Conservation (phyloP, 176 grass and related monocot genomes). For the Poa pratensis region DNA sequence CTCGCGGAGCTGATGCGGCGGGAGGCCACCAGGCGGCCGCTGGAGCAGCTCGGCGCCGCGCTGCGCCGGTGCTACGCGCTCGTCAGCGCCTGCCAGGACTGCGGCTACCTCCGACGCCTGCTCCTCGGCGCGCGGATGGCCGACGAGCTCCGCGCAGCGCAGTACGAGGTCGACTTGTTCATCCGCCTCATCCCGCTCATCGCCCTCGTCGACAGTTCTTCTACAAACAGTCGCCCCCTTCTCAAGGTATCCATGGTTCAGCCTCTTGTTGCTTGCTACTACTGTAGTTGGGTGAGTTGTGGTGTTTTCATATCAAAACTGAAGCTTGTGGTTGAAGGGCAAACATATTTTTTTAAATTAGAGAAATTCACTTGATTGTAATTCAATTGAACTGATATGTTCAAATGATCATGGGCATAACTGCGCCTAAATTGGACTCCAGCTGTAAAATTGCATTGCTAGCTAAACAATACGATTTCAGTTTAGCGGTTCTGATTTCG, state of each 20-base stretch:
- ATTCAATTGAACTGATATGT: neutral
- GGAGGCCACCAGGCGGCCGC: no score
- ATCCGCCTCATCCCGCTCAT: slow-evolving; percentile 64
- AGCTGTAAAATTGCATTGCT: neutral
- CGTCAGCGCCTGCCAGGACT: neutral
- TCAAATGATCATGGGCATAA: neutral
- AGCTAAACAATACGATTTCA: neutral
- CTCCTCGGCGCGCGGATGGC: slow-evolving; percentile 43
- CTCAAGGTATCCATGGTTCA: neutral
- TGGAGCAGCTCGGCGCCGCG: no score
- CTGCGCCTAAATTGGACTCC: neutral
- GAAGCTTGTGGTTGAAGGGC: no score
- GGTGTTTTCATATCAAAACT: no score
- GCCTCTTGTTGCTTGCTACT: neutral
- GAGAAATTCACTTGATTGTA: neutral
- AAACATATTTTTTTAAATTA: no score
- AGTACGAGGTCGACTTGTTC: slow-evolving; percentile 61
- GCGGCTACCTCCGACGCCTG: slow-evolving; percentile 51
- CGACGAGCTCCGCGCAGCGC: slow-evolving; percentile 40
- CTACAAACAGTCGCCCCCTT: neutral
- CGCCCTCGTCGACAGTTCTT: slow-evolving; percentile 54
- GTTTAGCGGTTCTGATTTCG: neutral
- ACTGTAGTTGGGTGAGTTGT: no score
- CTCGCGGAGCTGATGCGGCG: no score
- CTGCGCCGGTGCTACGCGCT: no score